phyloP scores from a whole-genome alignment of 805 yeast genomes.

The Candida pini region DNA sequence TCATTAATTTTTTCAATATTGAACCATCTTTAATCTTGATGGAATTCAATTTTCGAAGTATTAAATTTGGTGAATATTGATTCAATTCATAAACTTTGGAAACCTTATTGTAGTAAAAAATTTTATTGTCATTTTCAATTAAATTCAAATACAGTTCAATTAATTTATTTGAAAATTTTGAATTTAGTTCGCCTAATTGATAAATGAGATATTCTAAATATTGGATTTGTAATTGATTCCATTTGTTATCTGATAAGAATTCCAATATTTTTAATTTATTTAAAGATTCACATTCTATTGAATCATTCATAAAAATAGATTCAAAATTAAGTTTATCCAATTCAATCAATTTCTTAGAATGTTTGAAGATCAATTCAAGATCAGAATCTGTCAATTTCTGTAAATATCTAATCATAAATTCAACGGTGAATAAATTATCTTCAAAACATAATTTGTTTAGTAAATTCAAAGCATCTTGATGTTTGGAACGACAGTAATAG shows the following conservation, averaged over 20 bases:
- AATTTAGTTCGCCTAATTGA: constrained; percentile 32
- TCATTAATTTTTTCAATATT: constrained; percentile 37
- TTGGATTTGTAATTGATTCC: constrained; percentile 27
- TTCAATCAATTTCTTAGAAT: constrained; percentile 46
- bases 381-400: constrained; percentile 46
- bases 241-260: constrained; percentile 32
- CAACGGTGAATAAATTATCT: constrained; percentile 32
- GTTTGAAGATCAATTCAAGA: constrained; percentile 52
- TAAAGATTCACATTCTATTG: constrained; percentile 53
- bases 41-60: constrained; percentile 19
- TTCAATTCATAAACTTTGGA: constrained; percentile 28
- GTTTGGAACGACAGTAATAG: constrained; percentile 56
- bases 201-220: constrained; percentile 51
- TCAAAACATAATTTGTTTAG: constrained; percentile 34
- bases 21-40: constrained; percentile 1
- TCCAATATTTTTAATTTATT: constrained; percentile 49
- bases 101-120: constrained; percentile 30
- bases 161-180: constrained; percentile 38
- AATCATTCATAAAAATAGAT: constrained; percentile 59
- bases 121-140: constrained; percentile 12
- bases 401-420: constrained; percentile 49
- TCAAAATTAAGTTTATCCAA: constrained; percentile 32
- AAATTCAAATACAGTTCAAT: constrained; percentile 37
- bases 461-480: constrained; percentile 61
- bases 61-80: constrained; percentile 34